Conservation (phyloP, 2,329 filamentous ascomycete species). For the Sporothrix inflata region DNA sequence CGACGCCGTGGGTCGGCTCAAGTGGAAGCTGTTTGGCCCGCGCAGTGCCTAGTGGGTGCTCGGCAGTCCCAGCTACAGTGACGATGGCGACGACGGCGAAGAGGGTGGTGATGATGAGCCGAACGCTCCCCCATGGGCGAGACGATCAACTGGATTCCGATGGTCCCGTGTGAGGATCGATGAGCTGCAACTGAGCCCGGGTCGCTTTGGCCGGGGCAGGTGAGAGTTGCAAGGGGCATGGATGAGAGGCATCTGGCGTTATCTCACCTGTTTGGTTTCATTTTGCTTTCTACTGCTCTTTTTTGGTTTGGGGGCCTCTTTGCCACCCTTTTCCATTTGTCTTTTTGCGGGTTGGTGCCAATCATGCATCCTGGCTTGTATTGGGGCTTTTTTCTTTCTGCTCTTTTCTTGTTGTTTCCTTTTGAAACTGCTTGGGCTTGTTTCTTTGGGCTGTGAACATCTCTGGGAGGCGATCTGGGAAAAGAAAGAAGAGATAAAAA, state of each 20-base stretch:
- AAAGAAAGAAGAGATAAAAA: not conserved
- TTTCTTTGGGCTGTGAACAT: not conserved
- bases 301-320: not conserved
- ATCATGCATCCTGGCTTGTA: not conserved
- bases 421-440: not conserved
- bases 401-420: not conserved
- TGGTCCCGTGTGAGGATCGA: not conserved
- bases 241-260: conserved; percentile 9
- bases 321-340: not conserved
- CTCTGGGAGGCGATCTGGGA: no score
- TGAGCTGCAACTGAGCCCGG: not conserved
- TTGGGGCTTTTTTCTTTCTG: not conserved
- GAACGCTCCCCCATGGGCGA: not conserved
- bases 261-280: not conserved
- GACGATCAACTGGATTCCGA: not conserved
- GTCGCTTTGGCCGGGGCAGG: not conserved
- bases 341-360: not conserved
- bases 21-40: conserved; percentile 28
- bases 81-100: not conserved
- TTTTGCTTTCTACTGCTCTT: not conserved
- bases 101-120: not conserved
- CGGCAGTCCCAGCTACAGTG: not conserved
- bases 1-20: conserved; percentile 6
- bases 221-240: not conserved
- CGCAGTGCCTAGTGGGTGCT: conserved; percentile 11